Evolutionary conservation across 1,284 basidiomycete species (phyloP), one percentile per base, ranked within the genome.

Genomic region (Cryptococcus sp.): DNA sequence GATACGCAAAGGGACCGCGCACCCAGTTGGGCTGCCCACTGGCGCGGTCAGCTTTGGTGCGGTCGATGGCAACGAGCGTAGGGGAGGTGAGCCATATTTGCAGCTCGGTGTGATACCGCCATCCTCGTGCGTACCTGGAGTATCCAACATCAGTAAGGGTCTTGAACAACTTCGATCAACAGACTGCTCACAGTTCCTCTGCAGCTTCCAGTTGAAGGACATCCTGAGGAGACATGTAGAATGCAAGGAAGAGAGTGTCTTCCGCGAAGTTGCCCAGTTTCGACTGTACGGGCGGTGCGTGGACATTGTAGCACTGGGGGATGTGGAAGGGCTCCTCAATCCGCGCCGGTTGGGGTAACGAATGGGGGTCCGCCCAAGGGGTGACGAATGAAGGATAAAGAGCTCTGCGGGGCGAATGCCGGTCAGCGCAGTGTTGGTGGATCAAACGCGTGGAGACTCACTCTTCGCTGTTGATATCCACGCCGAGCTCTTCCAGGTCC

Each of bases 201-300:
- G 95, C 95, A 48, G 94, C 85, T 78, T 98, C 93, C 44, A 78
- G 66, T 77, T 98, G 95, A 62, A 97, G 80, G 35, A 89, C 85
- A 78, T 98, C 95, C 69, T 91, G 82, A 55, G 95, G 92, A 76
- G 86, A 87, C 58, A 91, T 87, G 80, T 98, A 98, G 81, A 98
- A 98, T 85, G 97, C 95, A 83, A 92, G 97, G 79, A 98, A 98
- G 39, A 98, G 79, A 28, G 95, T 98, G 80, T 98, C 95, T 77
- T 98, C 95, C 71, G 88, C 89, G 77, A 98, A 97, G 61, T 87
- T 87, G 9, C 83, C 82, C 35, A 90, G 87, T 80, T 98, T 98
- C 64, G 79, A 84, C 58, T 91, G 87, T 6, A 91, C 89, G 47
- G 92, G 86, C 28, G 91, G 89, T 36, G 95, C 87, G 66, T 91